Percentiles rank a stretch among this genome's conserved stretches.
Conservation (phyloP, 2,329 filamentous ascomycete genomes). For the Fusarium sp. region DNA sequence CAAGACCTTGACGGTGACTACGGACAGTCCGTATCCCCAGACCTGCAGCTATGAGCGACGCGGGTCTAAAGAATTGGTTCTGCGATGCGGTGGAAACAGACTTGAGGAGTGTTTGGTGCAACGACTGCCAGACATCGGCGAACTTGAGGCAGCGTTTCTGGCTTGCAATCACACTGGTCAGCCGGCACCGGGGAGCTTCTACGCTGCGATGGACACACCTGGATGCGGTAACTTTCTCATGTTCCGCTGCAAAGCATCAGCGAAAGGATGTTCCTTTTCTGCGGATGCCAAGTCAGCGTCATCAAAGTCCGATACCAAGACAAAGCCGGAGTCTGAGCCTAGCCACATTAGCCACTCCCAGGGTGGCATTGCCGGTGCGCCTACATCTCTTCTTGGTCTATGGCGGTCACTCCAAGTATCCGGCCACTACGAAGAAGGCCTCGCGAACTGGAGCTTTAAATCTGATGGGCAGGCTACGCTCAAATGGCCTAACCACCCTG, state of each 20-base stretch:
- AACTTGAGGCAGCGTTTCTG: not conserved
- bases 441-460: not conserved
- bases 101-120: not conserved
- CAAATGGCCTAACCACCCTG: not conserved
- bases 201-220: constrained; percentile 1
- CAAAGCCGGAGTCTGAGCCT: not conserved
- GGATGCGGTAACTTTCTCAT: not conserved
- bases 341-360: not conserved
- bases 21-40: not conserved
- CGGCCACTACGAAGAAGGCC: not conserved
- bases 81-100: not conserved
- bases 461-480: not conserved
- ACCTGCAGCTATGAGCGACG: not conserved
- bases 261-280: not conserved
- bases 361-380: not conserved
- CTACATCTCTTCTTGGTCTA: not conserved
- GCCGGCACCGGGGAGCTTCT: not conserved
- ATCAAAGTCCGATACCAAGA: not conserved
- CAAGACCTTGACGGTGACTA: not conserved
- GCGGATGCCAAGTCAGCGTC: not conserved
- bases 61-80: not conserved
- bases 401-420: constrained; percentile 5
- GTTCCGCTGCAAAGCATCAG: not conserved
- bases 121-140: not conserved
- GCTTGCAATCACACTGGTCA: not conserved